Base-by-base conservation (phyloP, 305 asterid species). In the Euphrasia arctica region DNA sequence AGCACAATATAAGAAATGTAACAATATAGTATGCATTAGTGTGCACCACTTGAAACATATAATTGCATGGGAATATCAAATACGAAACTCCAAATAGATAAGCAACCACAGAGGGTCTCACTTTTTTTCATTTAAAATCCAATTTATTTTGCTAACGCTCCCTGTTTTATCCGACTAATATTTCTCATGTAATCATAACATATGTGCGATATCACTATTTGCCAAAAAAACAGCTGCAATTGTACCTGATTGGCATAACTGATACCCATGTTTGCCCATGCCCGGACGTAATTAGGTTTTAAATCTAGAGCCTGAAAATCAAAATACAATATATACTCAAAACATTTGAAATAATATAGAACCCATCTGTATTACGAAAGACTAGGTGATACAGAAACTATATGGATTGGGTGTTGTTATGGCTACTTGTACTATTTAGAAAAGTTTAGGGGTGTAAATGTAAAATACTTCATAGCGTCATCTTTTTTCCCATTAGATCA, bases 201-300 rank as follows among this genome's bases (percentile, higher is more conserved):
- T 39, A 45, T 64, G 59, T 43, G 51, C 27, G 5, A 27, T 9
- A 9, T 50, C 60, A 36, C 56, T 48, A 65, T 18, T 51, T 60
- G 56, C 62, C 27, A 69, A 9, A 63, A 39, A 1, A 64, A 56
- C 51, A 70, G 59, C 51, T 28, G 43, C n/a, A 45, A 43, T 36
- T 51, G 2, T 78, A 94, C 99, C 98, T 94, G 99, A 80, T 94
- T 94, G 63, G 98, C 99, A 45, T 88, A 94, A 80, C 99, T 91
- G 82, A 94, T 94, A 43, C 99, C 99, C 97, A 94, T 91, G 78
- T 94, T 94, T 54, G 99, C 99, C 99, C 99, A 94, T 43, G 99
- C 99, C 52, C 98, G 98, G 56, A 91, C 99, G 60, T 94, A 94
- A 73, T 91, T 94, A 34, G 97, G 99, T 82, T 94, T 94, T 59